Evolutionary conservation across 148 eudicot genomes (phyloP), one percentile per base, ranked within the genome.

Genomic region (Rhododendron vialii): DNA sequence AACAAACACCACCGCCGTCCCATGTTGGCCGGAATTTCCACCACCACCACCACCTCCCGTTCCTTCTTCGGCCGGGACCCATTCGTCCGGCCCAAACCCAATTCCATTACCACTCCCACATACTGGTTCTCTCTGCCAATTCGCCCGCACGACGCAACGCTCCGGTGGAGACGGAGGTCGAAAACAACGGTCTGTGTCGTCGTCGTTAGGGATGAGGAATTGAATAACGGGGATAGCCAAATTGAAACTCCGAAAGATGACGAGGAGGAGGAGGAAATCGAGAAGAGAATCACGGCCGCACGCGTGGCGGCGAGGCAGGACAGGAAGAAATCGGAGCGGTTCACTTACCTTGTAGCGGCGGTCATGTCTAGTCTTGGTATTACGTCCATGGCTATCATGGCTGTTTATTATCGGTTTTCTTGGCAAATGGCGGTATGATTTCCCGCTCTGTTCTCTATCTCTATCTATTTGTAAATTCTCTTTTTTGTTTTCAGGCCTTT

Each of bases 341-440:
- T 87, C 65, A 95, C 98, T 84, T 97, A 97, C 67, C 89, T 97
- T 59, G 82, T 97, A 4, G 99, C 98, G 1, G 99, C 99, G 15
- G 95, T 97, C 5, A 91, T 97, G 98, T 97, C 98, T 20, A 97
- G 92, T 41, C 89, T 97, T 0, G 99, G 98, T 10, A 67, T 67
- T 67, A 95, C 96, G 33, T 95, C 98, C 50, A 86, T 97, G 96
- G 98, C 99, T 45, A 81, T 94, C 63, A 76, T 94, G 90, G 93
- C 99, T 75, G 99, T 97, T 84, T 97, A 97, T 77, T 97, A 91
- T 78, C 89, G 99, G 0, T 97, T 95, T 55, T 87, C 92, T n/a
- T 97, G 96, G 98, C 99, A 95, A 91, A 91, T 95, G 95, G 95
- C 94, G 96, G 99, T 97, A 90, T 30, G 3, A 65, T 65, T 65